A percentile compares a stretch with the other conserved stretches of the same genome.
Conservation (phyloP, 352 stramenopile genomes). For the Phytopythium oedochilum region DNA sequence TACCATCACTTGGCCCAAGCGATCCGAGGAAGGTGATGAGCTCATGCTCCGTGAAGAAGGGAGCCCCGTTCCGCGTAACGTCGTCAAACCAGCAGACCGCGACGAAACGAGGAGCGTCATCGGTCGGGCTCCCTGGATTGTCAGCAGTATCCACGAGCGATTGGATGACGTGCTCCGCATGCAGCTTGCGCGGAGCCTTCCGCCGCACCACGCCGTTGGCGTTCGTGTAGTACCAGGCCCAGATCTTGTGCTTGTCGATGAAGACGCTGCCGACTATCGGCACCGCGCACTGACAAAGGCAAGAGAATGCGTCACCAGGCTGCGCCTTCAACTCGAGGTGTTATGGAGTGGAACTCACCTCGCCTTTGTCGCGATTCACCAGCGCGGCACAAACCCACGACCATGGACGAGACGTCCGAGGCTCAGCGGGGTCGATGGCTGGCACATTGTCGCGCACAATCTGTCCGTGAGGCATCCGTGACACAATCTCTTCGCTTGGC, state of each 20-base stretch:
- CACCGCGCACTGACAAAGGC: conserved; percentile 27
- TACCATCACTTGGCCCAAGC: conserved; percentile 26
- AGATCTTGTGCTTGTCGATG: conserved; percentile 72
- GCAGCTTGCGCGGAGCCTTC: conserved; percentile 51
- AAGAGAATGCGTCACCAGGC: neutral
- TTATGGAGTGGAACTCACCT: conserved; percentile 17
- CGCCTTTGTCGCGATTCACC: conserved; percentile 50
- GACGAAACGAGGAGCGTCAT: conserved; percentile 18
- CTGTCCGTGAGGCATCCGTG: neutral
- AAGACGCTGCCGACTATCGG: conserved; percentile 69
- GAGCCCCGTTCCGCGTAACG: conserved; percentile 27
- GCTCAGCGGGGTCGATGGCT: conserved; percentile 43
- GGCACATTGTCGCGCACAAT: conserved; percentile 51
- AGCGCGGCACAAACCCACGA: conserved; percentile 66
- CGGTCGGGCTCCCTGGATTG: neutral
- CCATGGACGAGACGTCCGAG: conserved; percentile 48
- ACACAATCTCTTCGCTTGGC: neutral
- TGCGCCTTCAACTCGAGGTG: too few relatives aligned
- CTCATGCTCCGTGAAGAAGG: conserved; percentile 47
- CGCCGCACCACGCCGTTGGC: conserved; percentile 47
- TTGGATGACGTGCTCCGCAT: conserved; percentile 29
- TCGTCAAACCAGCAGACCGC: conserved; percentile 70
- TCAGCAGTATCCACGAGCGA: conserved; percentile 28
- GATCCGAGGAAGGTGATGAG: conserved; percentile 41
- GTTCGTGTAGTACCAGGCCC: conserved; percentile 69